Base-by-base conservation (phyloP, 345 rosid species). In the Brassica cretica region DNA sequence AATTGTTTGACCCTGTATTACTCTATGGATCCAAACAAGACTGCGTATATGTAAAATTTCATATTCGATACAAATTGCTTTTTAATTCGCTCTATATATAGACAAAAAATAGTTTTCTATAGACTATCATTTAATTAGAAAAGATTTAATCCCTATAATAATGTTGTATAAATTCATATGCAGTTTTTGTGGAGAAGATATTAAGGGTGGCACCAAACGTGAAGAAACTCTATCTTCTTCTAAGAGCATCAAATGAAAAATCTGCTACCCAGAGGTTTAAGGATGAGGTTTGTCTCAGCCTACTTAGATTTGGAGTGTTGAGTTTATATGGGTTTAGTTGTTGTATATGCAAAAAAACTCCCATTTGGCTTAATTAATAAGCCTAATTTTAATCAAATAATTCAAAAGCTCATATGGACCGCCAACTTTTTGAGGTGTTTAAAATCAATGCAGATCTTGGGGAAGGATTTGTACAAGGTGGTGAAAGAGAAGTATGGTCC, bases 131-230 rank as follows among this genome's bases (percentile, higher is more conserved):
- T 51, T 51, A 51, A 51, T n/a, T 51, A n/a, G 3, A 61, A 24
- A 27, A 76, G 44, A 16, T 15, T 49, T 64, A 68, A 30, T 60
- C 3, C 5, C 8, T 51, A 33, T 64, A 39, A 12, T 56, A 19
- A 62, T 51, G 19, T 7, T 39, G 35, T 56, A 18, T 72, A 59
- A 44, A 16, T 65, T 65, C 33, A 5, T 53, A 18, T 80, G 85
- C 85, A 94, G 96, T 91, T 80, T 86, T 92, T 56, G 75, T 86
- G 84, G 98, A 94, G 89, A 94, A 92, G 78, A 80, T 88, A 71
- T 18, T 89, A 53, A 92, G 97, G 73, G 88, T 90, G 66, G 92
- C 93, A 59, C 97, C 97, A 21, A 88, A 91, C 66, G 87, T 92
- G 82, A 92, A 88, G 89, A 94, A 83, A 79, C 68, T 94, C 3